Evolutionary conservation across 108 stramenopile genomes (phyloP).

Genomic region (Cylindrotheca closterium): DNA sequence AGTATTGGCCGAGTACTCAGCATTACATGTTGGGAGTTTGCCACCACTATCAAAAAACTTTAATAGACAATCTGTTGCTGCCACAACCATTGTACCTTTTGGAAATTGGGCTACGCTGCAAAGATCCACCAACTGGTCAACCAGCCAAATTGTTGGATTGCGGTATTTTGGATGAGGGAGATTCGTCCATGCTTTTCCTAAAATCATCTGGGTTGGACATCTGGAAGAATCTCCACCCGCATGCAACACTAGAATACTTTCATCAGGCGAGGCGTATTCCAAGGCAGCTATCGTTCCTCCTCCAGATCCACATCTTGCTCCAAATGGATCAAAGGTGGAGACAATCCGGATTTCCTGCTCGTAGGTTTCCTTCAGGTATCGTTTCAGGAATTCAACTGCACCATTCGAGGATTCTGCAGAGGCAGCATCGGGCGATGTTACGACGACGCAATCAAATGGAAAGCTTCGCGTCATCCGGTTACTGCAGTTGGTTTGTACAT

Average conservation of each 20-base stretch:
- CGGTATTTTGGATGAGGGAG: constrained; percentile 36
- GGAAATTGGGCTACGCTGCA: constrained; percentile 41
- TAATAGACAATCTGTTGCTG: constrained; percentile 68
- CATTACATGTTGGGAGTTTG: neutral
- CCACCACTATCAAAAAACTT: constrained; percentile 19
- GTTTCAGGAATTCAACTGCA: constrained; percentile 12
- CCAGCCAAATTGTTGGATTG: constrained; percentile 59
- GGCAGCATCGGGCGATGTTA: constrained; percentile 57
- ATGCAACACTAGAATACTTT: constrained; percentile 43
- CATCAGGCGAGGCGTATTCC: constrained; percentile 30
- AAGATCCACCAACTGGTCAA: constrained; percentile 38
- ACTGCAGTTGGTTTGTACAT: neutral
- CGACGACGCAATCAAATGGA: constrained; percentile 57
- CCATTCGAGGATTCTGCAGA: constrained; percentile 32
- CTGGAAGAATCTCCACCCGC: constrained; percentile 82
- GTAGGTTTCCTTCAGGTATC: constrained; percentile 10
- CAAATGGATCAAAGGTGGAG: constrained; percentile 70
- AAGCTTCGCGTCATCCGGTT: neutral
- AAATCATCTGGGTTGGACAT: constrained; percentile 76
- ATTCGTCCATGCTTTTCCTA: constrained; percentile 82
- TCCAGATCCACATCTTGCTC: constrained; percentile 65
- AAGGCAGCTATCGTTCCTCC: constrained; percentile 79
- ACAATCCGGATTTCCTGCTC: constrained; percentile 26
- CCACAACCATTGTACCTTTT: constrained; percentile 57
- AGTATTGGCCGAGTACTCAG: neutral